phyloP scores from a whole-genome alignment of 2,329 filamentous ascomycete species.

The Lecanicillium sp. region DNA sequence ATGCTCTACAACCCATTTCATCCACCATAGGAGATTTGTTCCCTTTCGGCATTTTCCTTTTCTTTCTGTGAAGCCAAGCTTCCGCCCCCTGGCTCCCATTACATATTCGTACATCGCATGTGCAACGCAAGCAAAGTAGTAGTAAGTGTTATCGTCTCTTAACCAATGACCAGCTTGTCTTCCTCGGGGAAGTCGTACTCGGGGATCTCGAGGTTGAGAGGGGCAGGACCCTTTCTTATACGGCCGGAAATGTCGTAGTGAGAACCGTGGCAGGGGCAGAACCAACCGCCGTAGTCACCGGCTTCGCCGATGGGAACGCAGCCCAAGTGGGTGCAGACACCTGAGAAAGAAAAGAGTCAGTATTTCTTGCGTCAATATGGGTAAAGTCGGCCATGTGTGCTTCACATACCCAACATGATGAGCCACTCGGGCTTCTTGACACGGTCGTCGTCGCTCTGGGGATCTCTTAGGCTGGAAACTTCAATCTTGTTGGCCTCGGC shows the following conservation, averaged over 20 bases:
- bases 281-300: conserved; percentile 97
- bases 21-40: neutral
- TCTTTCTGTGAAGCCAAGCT: too few relatives aligned
- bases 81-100: too few relatives aligned
- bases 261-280: conserved; percentile 99
- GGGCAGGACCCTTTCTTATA: conserved; percentile 93
- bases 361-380: neutral
- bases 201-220: conserved; percentile 94
- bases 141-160: conserved; percentile 37
- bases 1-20: conserved; percentile 1
- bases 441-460: conserved; percentile 82
- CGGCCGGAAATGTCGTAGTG: conserved; percentile 99
- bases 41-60: too few relatives aligned
- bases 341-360: conserved; percentile 34
- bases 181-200: conserved; percentile 90
- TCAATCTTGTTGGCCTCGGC: conserved; percentile 87
- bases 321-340: conserved; percentile 98
- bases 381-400: neutral
- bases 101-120: conserved; percentile 12
- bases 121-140: too few relatives aligned
- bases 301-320: conserved; percentile 99
- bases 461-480: conserved; percentile 77
- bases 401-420: conserved; percentile 79
- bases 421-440: conserved; percentile 99
- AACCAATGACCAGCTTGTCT: conserved; percentile 85